A percentile compares a stretch with the other conserved stretches of the same genome.
phyloP scores from a whole-genome alignment of 768 basidiomycete species.

The Suillus alpinus region DNA sequence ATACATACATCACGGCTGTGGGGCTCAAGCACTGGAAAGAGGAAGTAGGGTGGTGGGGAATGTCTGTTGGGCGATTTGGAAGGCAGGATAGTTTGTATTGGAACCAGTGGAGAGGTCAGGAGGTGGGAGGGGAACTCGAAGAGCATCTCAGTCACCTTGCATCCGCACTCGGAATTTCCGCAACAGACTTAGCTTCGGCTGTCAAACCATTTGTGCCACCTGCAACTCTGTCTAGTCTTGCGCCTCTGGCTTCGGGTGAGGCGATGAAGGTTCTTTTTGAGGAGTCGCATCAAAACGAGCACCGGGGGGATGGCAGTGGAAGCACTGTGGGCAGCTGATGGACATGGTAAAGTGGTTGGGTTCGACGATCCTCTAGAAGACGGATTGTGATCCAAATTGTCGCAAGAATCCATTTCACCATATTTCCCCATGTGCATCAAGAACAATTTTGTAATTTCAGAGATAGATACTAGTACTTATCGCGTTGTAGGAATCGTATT shows the following conservation, averaged over 20 bases:
- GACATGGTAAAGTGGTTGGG: slow-evolving; percentile 42
- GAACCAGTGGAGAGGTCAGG: slow-evolving; percentile 1
- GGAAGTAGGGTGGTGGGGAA: slow-evolving; percentile 58
- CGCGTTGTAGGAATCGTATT: neutral
- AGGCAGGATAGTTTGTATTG: slow-evolving; percentile 7
- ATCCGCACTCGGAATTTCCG: slow-evolving; percentile 56
- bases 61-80: slow-evolving; percentile 10
- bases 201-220: slow-evolving; percentile 60
- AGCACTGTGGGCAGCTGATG: slow-evolving; percentile 30
- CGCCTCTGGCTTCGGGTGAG: slow-evolving; percentile 44
- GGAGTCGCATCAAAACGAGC: slow-evolving; percentile 1
- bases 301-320: neutral
- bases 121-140: slow-evolving; percentile 40
- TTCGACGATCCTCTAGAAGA: slow-evolving; percentile 40
- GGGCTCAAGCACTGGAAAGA: slow-evolving; percentile 46
- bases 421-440: neutral
- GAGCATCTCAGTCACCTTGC: slow-evolving; percentile 59
- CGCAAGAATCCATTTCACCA: no score
- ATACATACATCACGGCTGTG: slow-evolving; percentile 44
- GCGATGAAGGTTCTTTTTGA: slow-evolving; percentile 34
- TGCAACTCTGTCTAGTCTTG: slow-evolving; percentile 56
- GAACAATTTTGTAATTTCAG: neutral
- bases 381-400: neutral
- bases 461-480: neutral
- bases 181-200: slow-evolving; percentile 59